Percentiles rank a stretch among this genome's conserved stretches.
Conservation (phyloP, 768 basidiomycete species). For the Mycena kentingensis region DNA sequence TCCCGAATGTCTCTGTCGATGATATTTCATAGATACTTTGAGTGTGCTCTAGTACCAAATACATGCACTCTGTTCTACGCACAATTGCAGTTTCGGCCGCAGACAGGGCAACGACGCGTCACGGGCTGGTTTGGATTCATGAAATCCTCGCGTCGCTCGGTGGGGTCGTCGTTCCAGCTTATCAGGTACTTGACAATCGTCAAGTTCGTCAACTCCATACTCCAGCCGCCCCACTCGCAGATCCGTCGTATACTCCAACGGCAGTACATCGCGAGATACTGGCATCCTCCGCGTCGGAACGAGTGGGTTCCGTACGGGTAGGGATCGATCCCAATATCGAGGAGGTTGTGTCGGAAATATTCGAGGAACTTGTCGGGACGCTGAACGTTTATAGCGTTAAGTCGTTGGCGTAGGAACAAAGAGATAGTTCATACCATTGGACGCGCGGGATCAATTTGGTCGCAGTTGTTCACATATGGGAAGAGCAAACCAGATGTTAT, state of each 20-base stretch:
- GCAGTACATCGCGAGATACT: slow-evolving; percentile 34
- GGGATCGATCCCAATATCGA: slow-evolving; percentile 41
- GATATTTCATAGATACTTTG: too few relatives aligned
- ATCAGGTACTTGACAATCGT: slow-evolving; percentile 47
- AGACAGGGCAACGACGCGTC: slow-evolving; percentile 27
- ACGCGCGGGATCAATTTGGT: slow-evolving; percentile 29
- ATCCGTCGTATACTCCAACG: slow-evolving; percentile 40
- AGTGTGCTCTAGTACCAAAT: too few relatives aligned
- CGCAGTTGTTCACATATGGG: slow-evolving; percentile 30
- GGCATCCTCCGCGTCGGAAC: slow-evolving; percentile 43
- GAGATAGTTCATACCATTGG: slow-evolving; percentile 28
- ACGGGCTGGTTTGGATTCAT: slow-evolving; percentile 35
- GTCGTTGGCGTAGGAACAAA: background rate
- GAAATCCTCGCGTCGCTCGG: slow-evolving; percentile 35
- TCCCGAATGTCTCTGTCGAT: too few relatives aligned
- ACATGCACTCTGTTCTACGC: too few relatives aligned
- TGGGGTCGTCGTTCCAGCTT: slow-evolving; percentile 43
- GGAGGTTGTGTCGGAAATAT: slow-evolving; percentile 41
- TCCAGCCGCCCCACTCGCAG: slow-evolving; percentile 54
- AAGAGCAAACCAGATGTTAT: slow-evolving; percentile 37
- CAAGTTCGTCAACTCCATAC: slow-evolving; percentile 38
- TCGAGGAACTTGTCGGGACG: slow-evolving; percentile 40
- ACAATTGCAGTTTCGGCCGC: slow-evolving; percentile 24
- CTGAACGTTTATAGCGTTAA: slow-evolving; percentile 21
- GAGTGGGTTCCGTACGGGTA: slow-evolving; percentile 43